These are phyloP conservation scores for Colletotrichum limetticola DNA, from an alignment of 2,329 filamentous ascomycete species.

Conservation along the genomic window DNA sequence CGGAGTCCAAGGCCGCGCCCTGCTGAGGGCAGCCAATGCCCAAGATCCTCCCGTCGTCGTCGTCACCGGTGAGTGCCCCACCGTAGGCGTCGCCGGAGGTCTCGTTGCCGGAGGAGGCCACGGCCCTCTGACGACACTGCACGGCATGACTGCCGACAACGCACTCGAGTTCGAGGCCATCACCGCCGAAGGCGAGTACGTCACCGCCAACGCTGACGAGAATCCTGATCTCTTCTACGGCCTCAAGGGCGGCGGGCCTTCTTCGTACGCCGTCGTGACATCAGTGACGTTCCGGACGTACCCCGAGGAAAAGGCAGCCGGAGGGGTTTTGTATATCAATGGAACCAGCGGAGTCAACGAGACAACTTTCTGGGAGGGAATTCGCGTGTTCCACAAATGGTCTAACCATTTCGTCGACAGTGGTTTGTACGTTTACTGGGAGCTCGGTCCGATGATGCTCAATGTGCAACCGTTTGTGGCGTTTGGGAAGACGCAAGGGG, in stretches of 20 bases:
- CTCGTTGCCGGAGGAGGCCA: conserved; percentile 70
- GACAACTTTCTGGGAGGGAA: conserved; percentile 57
- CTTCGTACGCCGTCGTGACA: conserved; percentile 62
- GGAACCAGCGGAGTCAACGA: conserved; percentile 47
- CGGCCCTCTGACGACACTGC: conserved; percentile 54
- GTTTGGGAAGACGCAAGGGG: conserved; percentile 46
- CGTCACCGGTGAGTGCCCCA: conserved; percentile 64
- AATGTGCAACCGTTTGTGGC: conserved; percentile 51
- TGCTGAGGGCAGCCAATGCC: conserved; percentile 52
- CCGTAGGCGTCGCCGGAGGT: conserved; percentile 69
- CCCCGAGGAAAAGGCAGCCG: conserved; percentile 54
- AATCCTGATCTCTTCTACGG: conserved; percentile 69
- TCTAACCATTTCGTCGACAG: conserved; percentile 52
- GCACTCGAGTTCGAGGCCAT: conserved; percentile 58
- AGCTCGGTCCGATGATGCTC: conserved; percentile 50
- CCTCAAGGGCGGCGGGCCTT: conserved; percentile 62
- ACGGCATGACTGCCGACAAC: conserved; percentile 59
- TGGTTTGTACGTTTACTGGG: conserved; percentile 56
- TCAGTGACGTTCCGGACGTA: conserved; percentile 65
- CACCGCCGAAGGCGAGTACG: conserved; percentile 53
- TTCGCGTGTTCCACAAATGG: conserved; percentile 58
- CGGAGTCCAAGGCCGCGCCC: conserved; percentile 60
- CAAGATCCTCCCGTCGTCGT: conserved; percentile 52
- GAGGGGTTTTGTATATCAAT: conserved; percentile 53
- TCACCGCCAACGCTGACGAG: conserved; percentile 54